phyloP scores from a whole-genome alignment of 192 early-diverging fungal species.

The Backusella morwellensis region DNA sequence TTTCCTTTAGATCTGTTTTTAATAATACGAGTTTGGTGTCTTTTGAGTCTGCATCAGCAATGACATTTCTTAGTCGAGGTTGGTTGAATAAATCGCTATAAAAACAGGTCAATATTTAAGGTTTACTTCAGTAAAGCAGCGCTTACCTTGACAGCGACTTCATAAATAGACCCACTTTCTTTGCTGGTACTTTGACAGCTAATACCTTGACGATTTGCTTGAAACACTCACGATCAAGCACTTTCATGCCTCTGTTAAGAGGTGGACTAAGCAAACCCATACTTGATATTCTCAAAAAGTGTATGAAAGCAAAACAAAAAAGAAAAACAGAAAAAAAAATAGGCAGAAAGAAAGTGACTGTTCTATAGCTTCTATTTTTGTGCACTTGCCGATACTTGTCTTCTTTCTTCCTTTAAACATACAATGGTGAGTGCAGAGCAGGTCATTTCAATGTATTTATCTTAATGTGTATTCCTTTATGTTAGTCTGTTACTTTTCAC shows the following conservation, averaged over 20 bases:
- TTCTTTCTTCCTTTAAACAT: background rate
- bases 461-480: background rate
- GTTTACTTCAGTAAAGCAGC: background rate
- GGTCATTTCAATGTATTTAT: background rate
- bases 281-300: background rate
- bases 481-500: conserved; percentile 83
- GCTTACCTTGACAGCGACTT: conserved; percentile 4
- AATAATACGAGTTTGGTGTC: conserved; percentile 48
- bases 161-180: conserved; percentile 7
- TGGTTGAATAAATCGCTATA: conserved; percentile 15
- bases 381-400: background rate
- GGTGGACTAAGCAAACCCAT: conserved; percentile 12
- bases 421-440: background rate
- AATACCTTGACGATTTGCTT: background rate
- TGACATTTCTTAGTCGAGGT: conserved; percentile 12
- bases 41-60: conserved; percentile 41
- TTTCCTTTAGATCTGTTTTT: conserved; percentile 38
- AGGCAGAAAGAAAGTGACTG: background rate
- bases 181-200: conserved; percentile 10
- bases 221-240: conserved; percentile 1
- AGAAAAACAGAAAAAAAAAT: background rate
- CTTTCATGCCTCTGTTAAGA: conserved; percentile 13
- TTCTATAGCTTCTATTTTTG: background rate
- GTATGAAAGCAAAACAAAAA: background rate
- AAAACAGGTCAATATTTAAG: background rate